A percentile compares a stretch with the other conserved stretches of the same genome.
Evolutionary conservation across 768 basidiomycete species (phyloP).

Genomic region (Gymnopilus junonius): DNA sequence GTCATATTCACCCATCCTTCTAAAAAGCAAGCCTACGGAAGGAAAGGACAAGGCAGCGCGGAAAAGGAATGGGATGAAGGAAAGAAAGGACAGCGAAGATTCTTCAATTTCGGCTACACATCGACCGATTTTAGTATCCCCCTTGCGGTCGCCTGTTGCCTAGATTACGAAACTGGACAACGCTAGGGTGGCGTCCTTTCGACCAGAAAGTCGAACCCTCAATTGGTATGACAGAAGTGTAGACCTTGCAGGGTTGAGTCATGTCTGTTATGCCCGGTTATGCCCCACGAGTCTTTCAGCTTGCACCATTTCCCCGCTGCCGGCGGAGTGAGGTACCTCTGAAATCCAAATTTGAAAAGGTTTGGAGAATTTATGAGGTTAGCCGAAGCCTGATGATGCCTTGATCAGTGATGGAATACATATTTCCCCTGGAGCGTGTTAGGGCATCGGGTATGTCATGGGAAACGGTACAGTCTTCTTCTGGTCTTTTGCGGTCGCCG

Average conservation of each 20-base stretch:
- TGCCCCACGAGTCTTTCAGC: background rate
- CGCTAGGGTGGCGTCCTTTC: background rate
- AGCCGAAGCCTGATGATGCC: background rate
- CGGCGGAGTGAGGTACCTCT: background rate
- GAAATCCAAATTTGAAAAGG: background rate
- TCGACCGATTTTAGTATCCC: background rate
- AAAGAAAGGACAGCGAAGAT: background rate
- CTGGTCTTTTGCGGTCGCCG: too few species aligned
- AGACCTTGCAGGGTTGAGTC: background rate
- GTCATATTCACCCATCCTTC: conserved; percentile 17
- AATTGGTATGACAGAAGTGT: background rate
- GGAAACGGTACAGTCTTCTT: too few species aligned
- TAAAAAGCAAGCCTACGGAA: background rate
- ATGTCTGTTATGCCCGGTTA: background rate
- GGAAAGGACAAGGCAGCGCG: background rate
- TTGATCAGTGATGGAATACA: background rate
- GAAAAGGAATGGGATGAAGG: background rate
- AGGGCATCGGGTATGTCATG: too few species aligned
- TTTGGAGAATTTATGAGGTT: background rate
- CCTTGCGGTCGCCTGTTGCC: background rate
- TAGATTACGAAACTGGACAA: background rate
- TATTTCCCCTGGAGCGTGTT: too few species aligned
- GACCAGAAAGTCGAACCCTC: background rate
- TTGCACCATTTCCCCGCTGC: background rate
- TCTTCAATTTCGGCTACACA: background rate